Base-by-base conservation (phyloP, 2,329 filamentous ascomycete species). In the Pezicula neosporulosa region DNA sequence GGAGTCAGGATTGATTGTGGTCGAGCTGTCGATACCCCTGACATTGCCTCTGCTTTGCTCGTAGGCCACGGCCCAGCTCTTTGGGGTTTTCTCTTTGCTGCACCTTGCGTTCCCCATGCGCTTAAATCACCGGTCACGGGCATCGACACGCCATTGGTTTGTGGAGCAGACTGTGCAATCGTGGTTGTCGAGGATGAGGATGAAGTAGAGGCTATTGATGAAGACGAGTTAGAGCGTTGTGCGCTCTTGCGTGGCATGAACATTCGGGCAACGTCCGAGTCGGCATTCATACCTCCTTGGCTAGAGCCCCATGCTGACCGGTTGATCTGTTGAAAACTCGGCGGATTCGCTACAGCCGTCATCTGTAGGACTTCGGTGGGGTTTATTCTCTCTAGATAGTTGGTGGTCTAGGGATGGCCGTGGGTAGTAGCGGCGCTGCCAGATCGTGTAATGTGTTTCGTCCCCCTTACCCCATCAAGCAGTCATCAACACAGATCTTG, bases 161-260 rank as follows among this genome's bases (percentile, higher is more conserved):
- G 82, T 24, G 80, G 76, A 46, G 79, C 76, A 64, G 81, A 76
- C 51, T 82, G 79, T 37, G 82, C 79, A 56, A 88, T 75, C 49
- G 86, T 88, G 2, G 86, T 83, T 10, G 73, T 76, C 6, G 82
- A 85, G 15, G 81, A 80, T 51, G 72, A 72, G 30, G 83, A 85
- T 1, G 77, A 73, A 38, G 75, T 81, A 46, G 83, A 83, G 13
- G 89, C 88, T 57, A 95, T 78, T 43, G 92, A 96, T 4, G 91
- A 96, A 52, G 90, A 94, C 35, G 93, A 97, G 76, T 90, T 96
- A 65, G 87, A 87, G 68, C 93, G 85, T 69, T 93, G 89, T 55
- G 90, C 79, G 66, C 81, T 85, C 75, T 96, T 97, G 63, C 91
- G 89, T 66, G 90, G 89, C 80, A 89, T 86, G 70, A 95, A 90